These are phyloP conservation scores for Collybia sordida DNA, from an alignment of 768 basidiomycete species.

Conservation along the genomic window DNA sequence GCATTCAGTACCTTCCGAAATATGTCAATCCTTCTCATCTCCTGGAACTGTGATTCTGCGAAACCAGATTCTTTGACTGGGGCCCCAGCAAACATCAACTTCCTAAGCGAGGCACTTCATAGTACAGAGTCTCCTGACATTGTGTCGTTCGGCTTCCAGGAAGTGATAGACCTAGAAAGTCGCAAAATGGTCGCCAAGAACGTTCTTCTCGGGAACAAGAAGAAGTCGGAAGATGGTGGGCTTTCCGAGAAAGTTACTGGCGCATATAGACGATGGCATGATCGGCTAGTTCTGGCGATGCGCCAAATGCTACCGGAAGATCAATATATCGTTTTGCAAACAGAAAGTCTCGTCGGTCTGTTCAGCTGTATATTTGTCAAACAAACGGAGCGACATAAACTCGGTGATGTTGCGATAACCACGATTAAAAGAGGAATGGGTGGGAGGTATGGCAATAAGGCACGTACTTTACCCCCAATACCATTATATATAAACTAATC, in stretches of 20 bases:
- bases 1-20: conserved; percentile 80
- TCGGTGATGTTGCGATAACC: conserved; percentile 73
- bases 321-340: conserved; percentile 76
- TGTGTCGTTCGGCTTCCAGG: conserved; percentile 93
- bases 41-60: conserved; percentile 93
- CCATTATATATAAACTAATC: neutral
- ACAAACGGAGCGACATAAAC: conserved; percentile 52
- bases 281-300: conserved; percentile 72
- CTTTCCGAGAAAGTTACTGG: conserved; percentile 83
- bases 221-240: conserved; percentile 49
- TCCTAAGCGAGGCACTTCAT: conserved; percentile 74
- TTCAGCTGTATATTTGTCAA: conserved; percentile 80
- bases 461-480: conserved; percentile 26
- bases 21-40: conserved; percentile 74
- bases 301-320: conserved; percentile 72
- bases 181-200: conserved; percentile 92
- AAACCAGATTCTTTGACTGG: conserved; percentile 73
- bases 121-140: conserved; percentile 83
- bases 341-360: conserved; percentile 88
- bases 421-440: conserved; percentile 92
- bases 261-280: conserved; percentile 89
- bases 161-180: conserved; percentile 93
- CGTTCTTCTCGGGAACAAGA: conserved; percentile 77
- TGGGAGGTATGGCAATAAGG: conserved; percentile 95
- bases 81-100: conserved; percentile 69